Percentiles rank a stretch among this genome's conserved stretches.
Conservation (phyloP, 208 protist species). For the Borovskyia barvae region DNA sequence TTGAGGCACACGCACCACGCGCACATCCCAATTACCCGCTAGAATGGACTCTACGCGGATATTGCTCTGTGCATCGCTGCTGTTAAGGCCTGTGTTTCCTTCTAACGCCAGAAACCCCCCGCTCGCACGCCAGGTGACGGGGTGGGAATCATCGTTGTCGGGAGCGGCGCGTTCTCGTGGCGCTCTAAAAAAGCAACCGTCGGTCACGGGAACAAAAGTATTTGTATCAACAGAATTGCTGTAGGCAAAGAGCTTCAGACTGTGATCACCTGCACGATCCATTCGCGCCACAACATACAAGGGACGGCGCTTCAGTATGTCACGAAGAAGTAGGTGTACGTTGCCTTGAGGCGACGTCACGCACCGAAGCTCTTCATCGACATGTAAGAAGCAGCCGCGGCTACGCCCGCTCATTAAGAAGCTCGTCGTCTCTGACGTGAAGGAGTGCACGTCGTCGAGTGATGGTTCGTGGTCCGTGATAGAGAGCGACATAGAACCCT, state of each 20-base stretch:
- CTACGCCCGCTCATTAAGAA: slow-evolving; percentile 11
- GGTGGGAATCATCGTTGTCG: neutral
- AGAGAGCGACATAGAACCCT: slow-evolving; percentile 3
- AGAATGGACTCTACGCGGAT: slow-evolving; percentile 17
- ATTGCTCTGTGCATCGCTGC: too few species aligned
- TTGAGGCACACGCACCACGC: slow-evolving; percentile 22
- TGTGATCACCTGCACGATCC: neutral
- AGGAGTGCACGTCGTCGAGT: slow-evolving; percentile 6
- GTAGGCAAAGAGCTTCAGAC: slow-evolving; percentile 23
- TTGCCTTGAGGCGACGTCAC: slow-evolving; percentile 9
- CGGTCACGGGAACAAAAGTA: slow-evolving; percentile 5
- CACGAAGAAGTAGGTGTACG: slow-evolving; percentile 12
- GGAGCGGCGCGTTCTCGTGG: neutral
- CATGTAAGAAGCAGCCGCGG: slow-evolving; percentile 22
- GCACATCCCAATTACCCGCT: slow-evolving; percentile 12
- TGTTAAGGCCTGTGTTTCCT: too few species aligned
- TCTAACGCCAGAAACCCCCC: slow-evolving; percentile 23
- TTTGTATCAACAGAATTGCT: slow-evolving; percentile 10
- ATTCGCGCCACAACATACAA: slow-evolving; percentile 23
- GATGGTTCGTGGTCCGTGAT: slow-evolving; percentile 19
- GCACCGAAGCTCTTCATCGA: slow-evolving; percentile 14
- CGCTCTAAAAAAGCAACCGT: slow-evolving; percentile 15
- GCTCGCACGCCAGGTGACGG: neutral
- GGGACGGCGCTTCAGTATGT: neutral
- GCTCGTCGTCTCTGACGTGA: neutral